These are phyloP conservation scores for Lagenidium giganteum DNA, from an alignment of 352 stramenopile species.

Conservation along the genomic window DNA sequence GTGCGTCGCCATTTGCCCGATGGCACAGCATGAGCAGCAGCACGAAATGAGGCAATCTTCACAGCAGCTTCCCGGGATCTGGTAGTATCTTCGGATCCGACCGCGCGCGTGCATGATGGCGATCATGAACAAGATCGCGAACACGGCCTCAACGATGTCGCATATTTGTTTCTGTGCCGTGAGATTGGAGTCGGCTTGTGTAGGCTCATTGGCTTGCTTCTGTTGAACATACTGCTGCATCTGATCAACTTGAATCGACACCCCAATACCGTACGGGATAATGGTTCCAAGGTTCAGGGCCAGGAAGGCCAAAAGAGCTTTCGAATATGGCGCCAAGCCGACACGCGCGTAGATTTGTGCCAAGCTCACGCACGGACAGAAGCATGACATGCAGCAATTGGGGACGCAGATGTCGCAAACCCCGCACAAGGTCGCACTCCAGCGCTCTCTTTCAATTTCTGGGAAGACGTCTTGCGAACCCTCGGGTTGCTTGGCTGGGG, in stretches of 20 bases:
- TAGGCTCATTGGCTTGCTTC: too few relatives aligned
- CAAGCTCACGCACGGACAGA: conserved; percentile 18
- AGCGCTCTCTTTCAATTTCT: too few relatives aligned
- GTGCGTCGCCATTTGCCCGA: conserved; percentile 16
- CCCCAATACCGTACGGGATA: too few relatives aligned
- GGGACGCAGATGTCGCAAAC: conserved; percentile 16
- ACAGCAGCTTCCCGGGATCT: conserved; percentile 15
- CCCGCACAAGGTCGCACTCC: conserved; percentile 17
- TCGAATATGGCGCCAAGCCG: conserved; percentile 5
- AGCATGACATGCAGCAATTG: conserved; percentile 20
- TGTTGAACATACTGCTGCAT: too few relatives aligned
- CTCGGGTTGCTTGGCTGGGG: too few relatives aligned
- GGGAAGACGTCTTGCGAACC: too few relatives aligned
- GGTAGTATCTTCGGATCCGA: conserved; percentile 11
- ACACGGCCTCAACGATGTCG: background rate
- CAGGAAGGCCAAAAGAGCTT: conserved; percentile 3
- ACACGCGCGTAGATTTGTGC: conserved; percentile 14
- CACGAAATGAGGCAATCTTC: conserved; percentile 6
- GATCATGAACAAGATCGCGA: too few relatives aligned
- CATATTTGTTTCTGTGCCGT: too few relatives aligned
- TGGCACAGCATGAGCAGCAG: conserved; percentile 22
- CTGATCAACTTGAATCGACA: too few relatives aligned
- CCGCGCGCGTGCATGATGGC: too few relatives aligned
- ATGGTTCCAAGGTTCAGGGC: too few relatives aligned
- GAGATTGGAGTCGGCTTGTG: too few relatives aligned